Base-by-base conservation (phyloP, 2,329 filamentous ascomycete species). In the Diaporthe caulivora region DNA sequence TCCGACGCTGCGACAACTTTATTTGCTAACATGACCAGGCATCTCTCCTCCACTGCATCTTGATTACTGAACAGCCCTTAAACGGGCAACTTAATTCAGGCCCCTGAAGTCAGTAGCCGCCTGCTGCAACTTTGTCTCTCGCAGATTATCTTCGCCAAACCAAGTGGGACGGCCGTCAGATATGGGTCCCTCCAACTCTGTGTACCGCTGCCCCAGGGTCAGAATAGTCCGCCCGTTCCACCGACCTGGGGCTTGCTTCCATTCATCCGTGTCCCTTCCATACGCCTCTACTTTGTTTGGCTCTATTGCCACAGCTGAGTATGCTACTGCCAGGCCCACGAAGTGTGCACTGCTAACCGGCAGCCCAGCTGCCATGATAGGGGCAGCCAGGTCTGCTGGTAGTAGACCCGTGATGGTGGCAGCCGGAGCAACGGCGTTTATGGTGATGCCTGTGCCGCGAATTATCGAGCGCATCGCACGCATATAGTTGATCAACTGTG, bases 391-490 rank as follows among this genome's bases (percentile, higher is more conserved):
- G 29, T 83, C 69, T 3, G 44, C 53, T 6, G 81, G 80, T 0
- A 84, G 72, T 1, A 83, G 71, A 1, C 72, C 76, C 8, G 81
- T 81, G 40, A 80, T 77, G 9, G 82, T 84, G 1, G 81, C 81
- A 0, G 80, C 80, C 0, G 83, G 83, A 0, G 83, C 83, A 18
- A 85, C 82, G 3, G 73, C 78, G 58, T 84, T 84, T 77, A 85
- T 84, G 26, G 83, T 82, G 70, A 82, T 80, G 51, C 77, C 73
- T 44, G 81, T 72, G 6, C 67, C 49, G 15, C 64, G 53, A 5
- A 81, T 49, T 0, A 77, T 72, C 0, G 81, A 78, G 4, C 82
- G 78, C 37, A 84, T 76, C 2, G 81, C 76, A 9, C 83, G 78
- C 8, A 84, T 76, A 9, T 67, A 67, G n/a, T 67, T 67, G 8